These are phyloP conservation scores for Cochlearia excelsa DNA, from an alignment of 345 rosid genomes.

Conservation along the genomic window DNA sequence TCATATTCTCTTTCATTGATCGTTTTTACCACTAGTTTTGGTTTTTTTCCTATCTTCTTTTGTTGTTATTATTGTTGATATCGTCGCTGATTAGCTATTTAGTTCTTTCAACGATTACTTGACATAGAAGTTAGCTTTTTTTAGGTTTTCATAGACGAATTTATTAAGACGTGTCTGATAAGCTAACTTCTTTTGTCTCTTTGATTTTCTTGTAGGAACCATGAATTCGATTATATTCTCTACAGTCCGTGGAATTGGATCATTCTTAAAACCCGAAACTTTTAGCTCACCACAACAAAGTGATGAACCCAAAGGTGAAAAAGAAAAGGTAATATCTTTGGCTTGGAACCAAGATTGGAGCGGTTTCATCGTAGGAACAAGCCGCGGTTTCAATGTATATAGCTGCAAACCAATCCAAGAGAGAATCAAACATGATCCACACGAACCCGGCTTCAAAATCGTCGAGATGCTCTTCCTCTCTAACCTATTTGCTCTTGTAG, in stretches of 20 bases:
- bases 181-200: no score
- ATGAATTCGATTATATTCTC: slow-evolving; percentile 55
- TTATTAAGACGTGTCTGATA: no score
- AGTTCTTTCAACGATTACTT: no score
- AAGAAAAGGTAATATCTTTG: slow-evolving; percentile 46
- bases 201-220: neutral
- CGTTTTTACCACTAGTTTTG: no score
- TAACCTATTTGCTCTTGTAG: slow-evolving; percentile 79
- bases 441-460: slow-evolving; percentile 61
- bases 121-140: no score
- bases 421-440: slow-evolving; percentile 48
- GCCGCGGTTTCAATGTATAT: slow-evolving; percentile 64
- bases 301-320: slow-evolving; percentile 34
- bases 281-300: slow-evolving; percentile 20
- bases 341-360: slow-evolving; percentile 82
- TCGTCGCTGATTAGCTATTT: no score
- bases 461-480: slow-evolving; percentile 84
- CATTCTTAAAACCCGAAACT: slow-evolving; percentile 32
- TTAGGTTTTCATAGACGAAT: no score
- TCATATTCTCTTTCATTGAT: no score
- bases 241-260: slow-evolving; percentile 36
- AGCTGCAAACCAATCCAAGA: slow-evolving; percentile 65
- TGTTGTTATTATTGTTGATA: no score
- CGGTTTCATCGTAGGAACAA: slow-evolving; percentile 74
- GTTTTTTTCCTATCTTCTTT: no score